phyloP scores from a whole-genome alignment of 148 eudicot genomes.

The Rheum nobile region DNA sequence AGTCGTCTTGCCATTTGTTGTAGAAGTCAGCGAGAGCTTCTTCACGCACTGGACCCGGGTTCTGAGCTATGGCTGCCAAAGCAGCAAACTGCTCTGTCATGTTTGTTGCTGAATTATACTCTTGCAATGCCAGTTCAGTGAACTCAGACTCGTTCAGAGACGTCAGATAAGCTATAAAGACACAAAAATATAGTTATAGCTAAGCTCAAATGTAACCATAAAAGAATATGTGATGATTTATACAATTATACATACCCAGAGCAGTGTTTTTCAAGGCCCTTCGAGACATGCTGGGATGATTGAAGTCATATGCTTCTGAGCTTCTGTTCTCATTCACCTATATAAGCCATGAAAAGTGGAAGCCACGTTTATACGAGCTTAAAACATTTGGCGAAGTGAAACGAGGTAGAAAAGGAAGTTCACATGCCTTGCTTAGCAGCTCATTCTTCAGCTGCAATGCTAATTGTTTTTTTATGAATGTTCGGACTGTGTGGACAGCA shows the following conservation, averaged over 20 bases:
- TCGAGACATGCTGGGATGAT: conserved; percentile 70
- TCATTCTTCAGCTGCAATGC: conserved; percentile 70
- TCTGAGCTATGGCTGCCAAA: conserved; percentile 72
- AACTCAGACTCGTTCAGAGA: conserved; percentile 56
- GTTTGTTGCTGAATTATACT: conserved; percentile 80
- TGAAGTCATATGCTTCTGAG: conserved; percentile 56
- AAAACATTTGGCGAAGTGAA: not conserved
- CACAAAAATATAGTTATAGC: not conserved
- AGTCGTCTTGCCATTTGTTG: conserved; percentile 81
- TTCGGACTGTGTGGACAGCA: conserved; percentile 87
- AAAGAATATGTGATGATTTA: not conserved
- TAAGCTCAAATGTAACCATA: not conserved
- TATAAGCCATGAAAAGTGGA: conserved; percentile 15
- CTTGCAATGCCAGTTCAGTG: conserved; percentile 65
- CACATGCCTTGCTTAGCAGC: conserved; percentile 44
- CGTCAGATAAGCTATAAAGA: conserved; percentile 60
- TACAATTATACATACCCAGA: conserved; percentile 43
- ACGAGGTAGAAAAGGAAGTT: not conserved
- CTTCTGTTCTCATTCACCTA: conserved; percentile 80
- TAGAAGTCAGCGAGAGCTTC: conserved; percentile 86
- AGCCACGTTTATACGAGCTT: not conserved
- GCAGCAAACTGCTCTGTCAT: conserved; percentile 93
- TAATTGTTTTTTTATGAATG: conserved; percentile 76
- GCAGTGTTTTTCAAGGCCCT: conserved; percentile 82
- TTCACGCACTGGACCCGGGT: conserved; percentile 60